Conservation (phyloP, 2,329 filamentous ascomycete genomes). For the Fusarium veterinarium region DNA sequence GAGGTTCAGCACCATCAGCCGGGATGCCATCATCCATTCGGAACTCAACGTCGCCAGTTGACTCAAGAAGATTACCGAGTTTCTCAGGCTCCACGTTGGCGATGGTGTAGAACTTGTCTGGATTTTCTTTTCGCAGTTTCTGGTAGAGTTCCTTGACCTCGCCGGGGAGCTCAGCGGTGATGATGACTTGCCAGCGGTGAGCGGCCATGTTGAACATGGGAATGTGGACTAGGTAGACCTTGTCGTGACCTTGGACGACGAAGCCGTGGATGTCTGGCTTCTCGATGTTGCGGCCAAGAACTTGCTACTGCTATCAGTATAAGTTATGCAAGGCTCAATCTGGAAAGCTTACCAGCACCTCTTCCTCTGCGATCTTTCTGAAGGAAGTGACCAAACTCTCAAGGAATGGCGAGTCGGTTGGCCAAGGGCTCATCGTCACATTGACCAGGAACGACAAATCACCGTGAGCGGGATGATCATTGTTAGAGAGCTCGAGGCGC, state of each 20-base stretch:
- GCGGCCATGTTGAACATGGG: constrained; percentile 7
- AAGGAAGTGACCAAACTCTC: not conserved
- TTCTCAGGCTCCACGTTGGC: not conserved
- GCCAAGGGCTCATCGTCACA: constrained; percentile 1
- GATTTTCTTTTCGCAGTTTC: not conserved
- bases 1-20: not conserved
- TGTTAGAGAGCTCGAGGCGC: not conserved
- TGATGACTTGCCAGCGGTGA: constrained; percentile 7
- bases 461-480: not conserved
- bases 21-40: not conserved
- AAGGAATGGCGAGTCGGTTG: not conserved
- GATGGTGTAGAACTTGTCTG: not conserved
- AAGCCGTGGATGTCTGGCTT: not conserved
- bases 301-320: not conserved
- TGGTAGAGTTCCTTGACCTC: not conserved
- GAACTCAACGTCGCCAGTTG: not conserved
- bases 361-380: not conserved
- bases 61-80: not conserved
- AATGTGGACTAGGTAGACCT: not conserved
- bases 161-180: not conserved
- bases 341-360: not conserved
- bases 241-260: not conserved
- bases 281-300: not conserved
- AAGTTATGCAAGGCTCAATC: no score
- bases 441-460: not conserved